A percentile compares a stretch with the other conserved stretches of the same genome.
Conservation (phyloP, 1,284 basidiomycete species). For the Ustilago nuda region DNA sequence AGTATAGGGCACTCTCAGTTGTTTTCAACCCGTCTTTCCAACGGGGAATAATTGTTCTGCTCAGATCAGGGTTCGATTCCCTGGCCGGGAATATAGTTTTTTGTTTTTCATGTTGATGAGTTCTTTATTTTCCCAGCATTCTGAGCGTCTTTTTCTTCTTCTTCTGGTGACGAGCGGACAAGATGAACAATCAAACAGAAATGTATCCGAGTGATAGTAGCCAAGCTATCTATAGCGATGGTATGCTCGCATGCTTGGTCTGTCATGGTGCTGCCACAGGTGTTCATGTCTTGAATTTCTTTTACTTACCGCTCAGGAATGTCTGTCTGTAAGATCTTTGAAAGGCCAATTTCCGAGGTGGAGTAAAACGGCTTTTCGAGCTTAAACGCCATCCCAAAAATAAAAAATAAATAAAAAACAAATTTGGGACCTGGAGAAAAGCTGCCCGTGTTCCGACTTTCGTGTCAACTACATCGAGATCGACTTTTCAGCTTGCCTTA, state of each 20-base stretch:
- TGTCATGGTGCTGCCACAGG: not conserved
- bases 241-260: not conserved
- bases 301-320: not conserved
- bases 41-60: conserved; percentile 7
- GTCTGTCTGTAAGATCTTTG: not conserved
- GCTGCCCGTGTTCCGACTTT: not conserved
- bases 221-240: no score
- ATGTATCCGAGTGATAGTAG: no score
- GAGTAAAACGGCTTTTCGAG: conserved; percentile 4
- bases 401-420: no score
- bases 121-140: not conserved
- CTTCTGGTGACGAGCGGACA: no score
- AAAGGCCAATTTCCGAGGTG: conserved; percentile 4
- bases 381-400: not conserved
- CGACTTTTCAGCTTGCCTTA: not conserved
- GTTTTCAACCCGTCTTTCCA: not conserved
- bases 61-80: conserved; percentile 58
- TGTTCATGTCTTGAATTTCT: not conserved
- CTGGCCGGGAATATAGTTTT: conserved; percentile 43
- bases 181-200: no score
- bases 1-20: conserved; percentile 47
- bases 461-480: not conserved
- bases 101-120: not conserved
- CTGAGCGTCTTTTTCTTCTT: not conserved
- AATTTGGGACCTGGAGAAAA: not conserved